These are phyloP conservation scores for Gastrodia elata DNA, from an alignment of 106 monocot genomes.

Conservation along the genomic window DNA sequence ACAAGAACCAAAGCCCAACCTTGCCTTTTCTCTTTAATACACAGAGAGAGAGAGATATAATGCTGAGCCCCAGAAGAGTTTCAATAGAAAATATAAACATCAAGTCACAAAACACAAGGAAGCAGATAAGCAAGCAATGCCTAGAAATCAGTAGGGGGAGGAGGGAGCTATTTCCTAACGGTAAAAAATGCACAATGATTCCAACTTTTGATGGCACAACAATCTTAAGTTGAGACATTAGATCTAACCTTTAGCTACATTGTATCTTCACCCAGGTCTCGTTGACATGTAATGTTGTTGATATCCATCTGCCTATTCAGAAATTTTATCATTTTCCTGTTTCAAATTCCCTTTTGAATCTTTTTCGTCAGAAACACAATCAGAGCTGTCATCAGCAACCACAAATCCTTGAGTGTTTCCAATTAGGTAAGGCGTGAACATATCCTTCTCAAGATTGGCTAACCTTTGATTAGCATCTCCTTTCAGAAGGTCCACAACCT, in stretches of 20 bases:
- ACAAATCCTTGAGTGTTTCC: neutral
- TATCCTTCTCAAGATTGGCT: slow-evolving; percentile 17
- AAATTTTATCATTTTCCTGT: neutral
- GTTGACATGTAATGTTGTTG: neutral
- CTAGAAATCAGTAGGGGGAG: neutral
- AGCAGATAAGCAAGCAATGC: neutral
- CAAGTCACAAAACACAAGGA: neutral
- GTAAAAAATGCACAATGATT: too few relatives aligned
- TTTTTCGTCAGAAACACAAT: slow-evolving; percentile 3
- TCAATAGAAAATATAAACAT: too few relatives aligned
- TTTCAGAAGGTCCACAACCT: slow-evolving; percentile 28
- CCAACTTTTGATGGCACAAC: neutral
- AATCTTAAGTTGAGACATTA: too few relatives aligned
- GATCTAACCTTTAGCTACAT: neutral
- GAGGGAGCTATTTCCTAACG: neutral
- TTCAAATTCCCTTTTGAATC: neutral
- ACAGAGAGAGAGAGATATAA: too few relatives aligned
- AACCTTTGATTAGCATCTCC: slow-evolving; percentile 20
- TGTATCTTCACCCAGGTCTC: neutral
- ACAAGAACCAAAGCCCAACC: too few relatives aligned
- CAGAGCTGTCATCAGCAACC: neutral
- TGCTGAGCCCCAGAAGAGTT: too few relatives aligned
- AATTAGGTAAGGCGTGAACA: slow-evolving; percentile 13
- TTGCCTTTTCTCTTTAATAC: too few relatives aligned
- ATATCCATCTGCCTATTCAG: neutral